These are phyloP conservation scores for Neodidymelliopsis sp. DNA, from an alignment of 2,329 filamentous ascomycete species.

Conservation along the genomic window DNA sequence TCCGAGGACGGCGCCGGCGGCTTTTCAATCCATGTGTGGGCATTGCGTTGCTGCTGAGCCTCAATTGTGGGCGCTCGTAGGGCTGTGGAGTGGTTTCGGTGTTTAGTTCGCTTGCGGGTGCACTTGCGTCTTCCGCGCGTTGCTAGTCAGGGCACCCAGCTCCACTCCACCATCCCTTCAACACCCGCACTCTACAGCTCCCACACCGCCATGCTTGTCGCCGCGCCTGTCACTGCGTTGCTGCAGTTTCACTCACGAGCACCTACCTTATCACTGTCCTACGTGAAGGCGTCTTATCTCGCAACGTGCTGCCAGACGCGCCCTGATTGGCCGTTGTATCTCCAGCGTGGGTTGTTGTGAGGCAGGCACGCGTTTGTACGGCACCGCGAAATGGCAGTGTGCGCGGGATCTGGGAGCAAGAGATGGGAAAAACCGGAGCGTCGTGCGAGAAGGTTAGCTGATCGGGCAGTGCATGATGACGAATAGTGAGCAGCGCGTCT, in stretches of 20 bases:
- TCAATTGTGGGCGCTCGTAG: neutral
- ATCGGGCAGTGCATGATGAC: constrained; percentile 28
- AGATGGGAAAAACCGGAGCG: constrained; percentile 23
- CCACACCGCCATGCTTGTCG: constrained; percentile 21
- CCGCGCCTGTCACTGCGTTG: constrained; percentile 14
- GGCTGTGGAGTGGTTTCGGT: neutral
- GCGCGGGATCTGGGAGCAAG: constrained; percentile 15
- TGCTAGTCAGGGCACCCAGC: constrained; percentile 15
- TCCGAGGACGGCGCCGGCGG: constrained; percentile 4
- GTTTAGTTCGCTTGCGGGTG: constrained; percentile 16
- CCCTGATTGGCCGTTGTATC: constrained; percentile 40
- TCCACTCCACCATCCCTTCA: constrained; percentile 15
- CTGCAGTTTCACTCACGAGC: constrained; percentile 20
- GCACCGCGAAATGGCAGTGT: constrained; percentile 19
- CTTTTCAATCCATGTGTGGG: neutral
- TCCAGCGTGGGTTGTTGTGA: constrained; percentile 25
- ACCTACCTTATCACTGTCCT: constrained; percentile 15
- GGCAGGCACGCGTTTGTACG: constrained; percentile 24
- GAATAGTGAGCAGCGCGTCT: constrained; percentile 21
- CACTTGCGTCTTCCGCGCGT: constrained; percentile 10
- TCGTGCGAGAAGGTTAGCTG: constrained; percentile 23
- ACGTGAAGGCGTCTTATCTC: constrained; percentile 14
- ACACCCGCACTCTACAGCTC: constrained; percentile 8
- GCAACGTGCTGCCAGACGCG: constrained; percentile 11
- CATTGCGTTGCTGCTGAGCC: constrained; percentile 2